Percentiles rank a stretch among this genome's conserved stretches.
These are phyloP conservation scores for Periconia digitata DNA, from an alignment of 2,329 filamentous ascomycete species.

Conservation along the genomic window DNA sequence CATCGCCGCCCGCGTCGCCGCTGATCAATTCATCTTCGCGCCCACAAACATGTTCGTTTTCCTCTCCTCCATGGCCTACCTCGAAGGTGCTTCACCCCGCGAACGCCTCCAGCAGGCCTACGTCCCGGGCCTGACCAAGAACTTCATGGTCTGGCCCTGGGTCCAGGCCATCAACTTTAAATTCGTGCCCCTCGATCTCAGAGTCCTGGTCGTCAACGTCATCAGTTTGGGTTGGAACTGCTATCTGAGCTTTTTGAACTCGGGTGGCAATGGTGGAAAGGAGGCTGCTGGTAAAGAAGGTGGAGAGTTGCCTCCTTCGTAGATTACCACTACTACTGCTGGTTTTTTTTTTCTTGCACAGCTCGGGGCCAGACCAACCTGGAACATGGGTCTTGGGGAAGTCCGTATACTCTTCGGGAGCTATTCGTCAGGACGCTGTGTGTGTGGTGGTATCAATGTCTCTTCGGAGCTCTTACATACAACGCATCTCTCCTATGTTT, in stretches of 20 bases:
- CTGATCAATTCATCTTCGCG: slow-evolving; percentile 80
- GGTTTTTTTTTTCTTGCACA: too few species aligned
- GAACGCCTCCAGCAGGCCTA: slow-evolving; percentile 76
- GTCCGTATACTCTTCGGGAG: too few species aligned
- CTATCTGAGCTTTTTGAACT: slow-evolving; percentile 44
- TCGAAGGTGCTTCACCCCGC: slow-evolving; percentile 67
- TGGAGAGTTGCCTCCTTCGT: slow-evolving; percentile 28
- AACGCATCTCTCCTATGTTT: too few species aligned
- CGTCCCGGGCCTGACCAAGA: slow-evolving; percentile 71
- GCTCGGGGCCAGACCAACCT: too few species aligned
- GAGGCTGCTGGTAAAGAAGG: slow-evolving; percentile 18
- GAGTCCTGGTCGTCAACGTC: slow-evolving; percentile 84
- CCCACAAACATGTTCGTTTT: slow-evolving; percentile 80
- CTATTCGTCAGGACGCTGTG: too few species aligned
- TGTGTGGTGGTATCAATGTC: too few species aligned
- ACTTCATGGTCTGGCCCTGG: slow-evolving; percentile 84
- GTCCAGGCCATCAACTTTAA: slow-evolving; percentile 89
- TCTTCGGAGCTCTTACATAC: too few species aligned
- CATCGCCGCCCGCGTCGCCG: slow-evolving; percentile 73
- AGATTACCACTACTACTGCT: too few species aligned
- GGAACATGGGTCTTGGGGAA: too few species aligned
- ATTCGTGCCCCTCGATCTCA: slow-evolving; percentile 78
- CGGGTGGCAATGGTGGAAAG: slow-evolving; percentile 20
- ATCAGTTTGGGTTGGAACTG: slow-evolving; percentile 63
- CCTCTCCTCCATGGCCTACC: slow-evolving; percentile 78